phyloP scores from a whole-genome alignment of 495 filamentous ascomycete genomes.

The Saxophila tyrrhenica region DNA sequence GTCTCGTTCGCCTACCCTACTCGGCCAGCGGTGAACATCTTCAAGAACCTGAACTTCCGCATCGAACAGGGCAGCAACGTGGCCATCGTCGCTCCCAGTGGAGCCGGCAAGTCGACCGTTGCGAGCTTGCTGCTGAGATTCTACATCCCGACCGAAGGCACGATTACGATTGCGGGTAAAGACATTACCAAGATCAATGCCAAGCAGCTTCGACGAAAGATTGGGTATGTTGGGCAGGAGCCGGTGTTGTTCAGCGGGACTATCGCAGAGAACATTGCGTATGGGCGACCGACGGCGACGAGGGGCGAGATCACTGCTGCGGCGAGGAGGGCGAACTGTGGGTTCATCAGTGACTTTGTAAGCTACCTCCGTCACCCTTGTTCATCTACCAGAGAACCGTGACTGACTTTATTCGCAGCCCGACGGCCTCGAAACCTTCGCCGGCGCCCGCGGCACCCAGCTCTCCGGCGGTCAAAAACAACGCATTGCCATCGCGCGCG shows the following conservation, averaged over 20 bases:
- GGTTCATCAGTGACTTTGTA: conserved; percentile 88
- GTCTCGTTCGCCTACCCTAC: conserved; percentile 22
- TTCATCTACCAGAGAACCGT: background rate
- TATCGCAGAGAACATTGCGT: conserved; percentile 93
- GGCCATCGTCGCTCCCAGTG: conserved; percentile 89
- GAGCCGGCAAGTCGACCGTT: conserved; percentile 92
- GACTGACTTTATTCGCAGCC: no score
- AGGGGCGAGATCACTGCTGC: conserved; percentile 73
- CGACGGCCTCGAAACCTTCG: conserved; percentile 86
- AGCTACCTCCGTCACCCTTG: conserved; percentile 22
- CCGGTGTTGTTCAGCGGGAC: conserved; percentile 92
- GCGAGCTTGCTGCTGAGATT: conserved; percentile 80
- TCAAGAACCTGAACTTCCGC: conserved; percentile 75
- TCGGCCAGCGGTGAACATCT: conserved; percentile 63
- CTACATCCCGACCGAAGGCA: conserved; percentile 70
- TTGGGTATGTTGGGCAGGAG: conserved; percentile 91
- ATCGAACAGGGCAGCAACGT: conserved; percentile 90
- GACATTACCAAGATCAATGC: conserved; percentile 84
- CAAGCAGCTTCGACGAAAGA: conserved; percentile 85
- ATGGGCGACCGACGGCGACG: conserved; percentile 72
- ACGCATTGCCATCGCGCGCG: conserved; percentile 82
- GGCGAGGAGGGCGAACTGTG: conserved; percentile 89
- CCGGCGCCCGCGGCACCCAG: conserved; percentile 85
- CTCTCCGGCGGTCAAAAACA: conserved; percentile 96
- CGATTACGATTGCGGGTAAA: conserved; percentile 69